phyloP scores from a whole-genome alignment of 441 rosid species.

The Populus hybrid region DNA sequence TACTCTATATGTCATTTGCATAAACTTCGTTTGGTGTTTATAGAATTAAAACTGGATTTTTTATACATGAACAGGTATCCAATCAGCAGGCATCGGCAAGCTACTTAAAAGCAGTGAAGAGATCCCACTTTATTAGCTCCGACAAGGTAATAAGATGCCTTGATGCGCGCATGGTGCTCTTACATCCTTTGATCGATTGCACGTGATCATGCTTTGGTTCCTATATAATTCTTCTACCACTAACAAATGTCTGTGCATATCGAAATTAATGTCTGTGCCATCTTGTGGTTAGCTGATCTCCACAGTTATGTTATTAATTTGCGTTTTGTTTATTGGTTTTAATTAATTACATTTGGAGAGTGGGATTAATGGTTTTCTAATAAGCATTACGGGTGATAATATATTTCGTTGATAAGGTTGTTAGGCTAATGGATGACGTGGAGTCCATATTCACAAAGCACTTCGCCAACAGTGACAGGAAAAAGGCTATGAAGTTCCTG shows the following conservation, averaged over 20 bases:
- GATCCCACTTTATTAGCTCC: conserved; percentile 84
- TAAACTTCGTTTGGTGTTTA: no score
- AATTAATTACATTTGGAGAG: neutral
- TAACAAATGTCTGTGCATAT: neutral
- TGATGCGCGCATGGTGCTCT: neutral
- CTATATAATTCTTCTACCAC: neutral
- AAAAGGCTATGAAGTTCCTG: conserved; percentile 95
- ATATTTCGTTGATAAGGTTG: conserved; percentile 51
- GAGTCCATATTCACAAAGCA: conserved; percentile 94
- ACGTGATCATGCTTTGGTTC: neutral
- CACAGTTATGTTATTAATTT: neutral
- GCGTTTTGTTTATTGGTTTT: neutral
- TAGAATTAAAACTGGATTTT: neutral
- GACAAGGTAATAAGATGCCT: conserved; percentile 62
- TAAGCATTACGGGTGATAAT: neutral
- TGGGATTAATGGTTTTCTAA: neutral
- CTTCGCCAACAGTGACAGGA: conserved; percentile 91
- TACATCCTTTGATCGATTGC: neutral
- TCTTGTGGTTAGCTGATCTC: neutral
- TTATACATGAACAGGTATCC: conserved; percentile 45
- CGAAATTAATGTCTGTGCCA: neutral
- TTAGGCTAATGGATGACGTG: conserved; percentile 96
- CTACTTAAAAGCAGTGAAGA: conserved; percentile 79
- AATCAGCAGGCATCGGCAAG: conserved; percentile 74
- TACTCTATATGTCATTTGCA: no score